Conservation (phyloP, 805 yeast species). For the Wickerhamiella domercqiae region DNA sequence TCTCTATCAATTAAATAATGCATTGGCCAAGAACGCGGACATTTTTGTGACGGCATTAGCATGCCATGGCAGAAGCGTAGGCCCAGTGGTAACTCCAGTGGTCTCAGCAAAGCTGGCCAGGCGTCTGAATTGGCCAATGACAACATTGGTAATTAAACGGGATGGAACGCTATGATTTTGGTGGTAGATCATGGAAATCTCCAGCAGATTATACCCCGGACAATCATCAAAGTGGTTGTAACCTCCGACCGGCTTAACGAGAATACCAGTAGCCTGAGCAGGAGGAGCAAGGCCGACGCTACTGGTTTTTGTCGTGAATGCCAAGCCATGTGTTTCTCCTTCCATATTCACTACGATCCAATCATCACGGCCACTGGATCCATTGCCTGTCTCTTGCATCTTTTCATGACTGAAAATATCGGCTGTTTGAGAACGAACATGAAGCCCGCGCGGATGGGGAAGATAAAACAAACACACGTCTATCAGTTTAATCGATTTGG, state of each 20-base stretch:
- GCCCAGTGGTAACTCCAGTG: slow-evolving; percentile 22
- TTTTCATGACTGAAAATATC: not conserved
- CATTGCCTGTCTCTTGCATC: not conserved
- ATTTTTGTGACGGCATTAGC: slow-evolving; percentile 24
- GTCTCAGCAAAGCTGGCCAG: slow-evolving; percentile 24
- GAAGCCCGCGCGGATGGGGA: slow-evolving; percentile 12
- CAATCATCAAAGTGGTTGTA: too few relatives aligned
- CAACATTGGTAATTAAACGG: slow-evolving; percentile 19
- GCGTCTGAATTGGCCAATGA: slow-evolving; percentile 25
- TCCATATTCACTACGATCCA: not conserved
- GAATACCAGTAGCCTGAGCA: slow-evolving; percentile 13
- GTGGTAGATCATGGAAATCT: slow-evolving; percentile 5
- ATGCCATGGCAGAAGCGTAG: slow-evolving; percentile 28
- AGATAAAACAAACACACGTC: slow-evolving; percentile 8
- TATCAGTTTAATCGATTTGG: slow-evolving; percentile 1
- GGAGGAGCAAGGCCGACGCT: not conserved
- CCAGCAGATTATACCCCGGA: slow-evolving; percentile 5
- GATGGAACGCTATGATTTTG: slow-evolving; percentile 5
- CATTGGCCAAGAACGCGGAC: slow-evolving; percentile 5
- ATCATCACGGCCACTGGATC: too few relatives aligned
- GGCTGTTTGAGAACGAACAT: too few relatives aligned
- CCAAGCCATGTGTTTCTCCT: slow-evolving; percentile 1
- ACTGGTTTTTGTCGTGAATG: not conserved
- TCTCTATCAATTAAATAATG: not conserved
- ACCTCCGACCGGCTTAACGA: slow-evolving; percentile 11